A percentile compares a stretch with the other conserved stretches of the same genome.
phyloP scores from a whole-genome alignment of 2,329 filamentous ascomycete species.

The Fusarium zealandicum region DNA sequence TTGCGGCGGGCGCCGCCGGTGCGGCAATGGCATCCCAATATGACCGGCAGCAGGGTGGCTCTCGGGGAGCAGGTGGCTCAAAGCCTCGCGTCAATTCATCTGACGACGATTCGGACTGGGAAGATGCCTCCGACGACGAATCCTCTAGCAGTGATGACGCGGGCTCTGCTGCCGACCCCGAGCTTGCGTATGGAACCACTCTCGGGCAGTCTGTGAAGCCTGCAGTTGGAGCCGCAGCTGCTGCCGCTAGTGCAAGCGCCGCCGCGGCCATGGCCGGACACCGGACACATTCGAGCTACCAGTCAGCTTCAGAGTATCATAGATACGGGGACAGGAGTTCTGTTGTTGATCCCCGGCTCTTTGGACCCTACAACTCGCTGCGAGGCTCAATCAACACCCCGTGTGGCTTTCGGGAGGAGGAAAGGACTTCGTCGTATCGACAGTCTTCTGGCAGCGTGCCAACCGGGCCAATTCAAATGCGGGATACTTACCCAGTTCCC shows the following conservation, averaged over 20 bases:
- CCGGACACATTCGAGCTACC: constrained; percentile 38
- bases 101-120: constrained; percentile 63
- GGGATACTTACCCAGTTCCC: constrained; percentile 71
- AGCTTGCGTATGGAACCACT: constrained; percentile 47
- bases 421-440: constrained; percentile 37
- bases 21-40: constrained; percentile 50
- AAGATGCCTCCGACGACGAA: constrained; percentile 61
- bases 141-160: constrained; percentile 47
- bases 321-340: constrained; percentile 52
- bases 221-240: constrained; percentile 35
- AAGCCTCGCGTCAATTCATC: constrained; percentile 49
- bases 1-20: constrained; percentile 49
- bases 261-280: constrained; percentile 50
- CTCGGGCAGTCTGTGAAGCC: constrained; percentile 39
- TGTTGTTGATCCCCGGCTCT: constrained; percentile 64
- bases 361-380: constrained; percentile 68
- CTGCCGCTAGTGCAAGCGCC: constrained; percentile 51
- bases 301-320: constrained; percentile 17
- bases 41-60: constrained; percentile 47
- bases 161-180: constrained; percentile 49
- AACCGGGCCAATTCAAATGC: constrained; percentile 52
- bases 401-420: constrained; percentile 59
- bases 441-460: constrained; percentile 36
- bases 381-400: constrained; percentile 61
- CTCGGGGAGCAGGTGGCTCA: constrained; percentile 51